Conservation (phyloP, 164 flowering plant genomes). For the Protea cynaroides region DNA sequence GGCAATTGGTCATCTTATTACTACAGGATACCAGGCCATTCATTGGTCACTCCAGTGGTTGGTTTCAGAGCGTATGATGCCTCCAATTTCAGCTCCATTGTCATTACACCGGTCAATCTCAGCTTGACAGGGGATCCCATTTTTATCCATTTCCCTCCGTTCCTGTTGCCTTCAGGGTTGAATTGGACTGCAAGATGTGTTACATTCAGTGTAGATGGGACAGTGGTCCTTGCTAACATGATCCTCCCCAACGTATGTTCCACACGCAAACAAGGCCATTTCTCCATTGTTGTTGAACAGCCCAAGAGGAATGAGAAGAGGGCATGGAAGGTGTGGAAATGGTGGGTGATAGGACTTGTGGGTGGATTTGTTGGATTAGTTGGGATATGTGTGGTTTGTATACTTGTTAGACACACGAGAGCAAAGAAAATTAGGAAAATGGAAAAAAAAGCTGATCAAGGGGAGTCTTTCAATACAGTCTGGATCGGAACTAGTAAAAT, state of each 20-base stretch:
- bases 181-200: slow-evolving; percentile 36
- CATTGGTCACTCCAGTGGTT: slow-evolving; percentile 38
- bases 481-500: slow-evolving; percentile 53
- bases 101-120: slow-evolving; percentile 22
- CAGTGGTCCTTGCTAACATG: slow-evolving; percentile 25
- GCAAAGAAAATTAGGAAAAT: slow-evolving; percentile 32
- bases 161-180: slow-evolving; percentile 2
- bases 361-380: slow-evolving; percentile 35
- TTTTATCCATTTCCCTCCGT: slow-evolving; percentile 21
- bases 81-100: slow-evolving; percentile 14
- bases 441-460: slow-evolving; percentile 51
- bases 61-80: slow-evolving; percentile 53
- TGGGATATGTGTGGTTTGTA: slow-evolving; percentile 25
- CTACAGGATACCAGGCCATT: slow-evolving; percentile 42
- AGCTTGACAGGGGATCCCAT: slow-evolving; percentile 24
- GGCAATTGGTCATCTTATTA: slow-evolving; percentile 57
- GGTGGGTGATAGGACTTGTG: slow-evolving; percentile 35
- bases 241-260: slow-evolving; percentile 23
- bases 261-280: slow-evolving; percentile 35
- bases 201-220: slow-evolving; percentile 37
- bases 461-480: slow-evolving; percentile 42
- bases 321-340: slow-evolving; percentile 25
- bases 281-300: slow-evolving; percentile 20
- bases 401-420: slow-evolving; percentile 20
- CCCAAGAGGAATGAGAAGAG: slow-evolving; percentile 3